Conservation (phyloP, 768 basidiomycete species). For the Tulasnella sp. region DNA sequence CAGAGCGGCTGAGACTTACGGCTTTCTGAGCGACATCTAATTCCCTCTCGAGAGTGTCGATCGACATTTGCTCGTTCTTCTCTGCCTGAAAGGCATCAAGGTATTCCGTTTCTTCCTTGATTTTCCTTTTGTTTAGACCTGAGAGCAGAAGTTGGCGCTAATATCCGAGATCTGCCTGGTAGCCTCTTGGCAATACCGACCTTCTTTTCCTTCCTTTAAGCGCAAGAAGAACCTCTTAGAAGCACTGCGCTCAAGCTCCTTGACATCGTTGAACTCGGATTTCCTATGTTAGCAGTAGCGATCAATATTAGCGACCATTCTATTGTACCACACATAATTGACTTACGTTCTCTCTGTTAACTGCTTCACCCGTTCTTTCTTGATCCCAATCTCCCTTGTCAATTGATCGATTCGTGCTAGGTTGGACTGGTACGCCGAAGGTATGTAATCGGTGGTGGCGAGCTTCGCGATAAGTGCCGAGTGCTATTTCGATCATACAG, state of each 20-base stretch:
- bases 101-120: slow-evolving; percentile 14
- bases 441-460: background rate
- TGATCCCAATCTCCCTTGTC: slow-evolving; percentile 5
- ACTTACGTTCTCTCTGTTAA: slow-evolving; percentile 7
- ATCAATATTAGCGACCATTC: no score
- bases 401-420: slow-evolving; percentile 3
- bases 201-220: background rate
- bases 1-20: background rate
- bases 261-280: slow-evolving; percentile 10
- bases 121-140: slow-evolving; percentile 1
- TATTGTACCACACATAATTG: background rate
- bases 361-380: background rate
- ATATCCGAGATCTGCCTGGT: background rate
- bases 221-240: slow-evolving; percentile 9
- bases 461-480: background rate
- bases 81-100: slow-evolving; percentile 14
- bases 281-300: background rate
- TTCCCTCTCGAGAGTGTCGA: slow-evolving; percentile 8
- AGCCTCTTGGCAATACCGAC: background rate
- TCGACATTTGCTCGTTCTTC: slow-evolving; percentile 11
- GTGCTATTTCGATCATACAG: background rate
- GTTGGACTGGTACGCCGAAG: slow-evolving; percentile 5
- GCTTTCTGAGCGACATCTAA: background rate
- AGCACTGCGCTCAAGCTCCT: slow-evolving; percentile 1
- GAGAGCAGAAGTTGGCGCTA: background rate